A percentile compares a stretch with the other conserved stretches of the same genome.
These are phyloP conservation scores for Fraxinus cuspidata DNA, from an alignment of 257 asterid genomes.

Conservation along the genomic window DNA sequence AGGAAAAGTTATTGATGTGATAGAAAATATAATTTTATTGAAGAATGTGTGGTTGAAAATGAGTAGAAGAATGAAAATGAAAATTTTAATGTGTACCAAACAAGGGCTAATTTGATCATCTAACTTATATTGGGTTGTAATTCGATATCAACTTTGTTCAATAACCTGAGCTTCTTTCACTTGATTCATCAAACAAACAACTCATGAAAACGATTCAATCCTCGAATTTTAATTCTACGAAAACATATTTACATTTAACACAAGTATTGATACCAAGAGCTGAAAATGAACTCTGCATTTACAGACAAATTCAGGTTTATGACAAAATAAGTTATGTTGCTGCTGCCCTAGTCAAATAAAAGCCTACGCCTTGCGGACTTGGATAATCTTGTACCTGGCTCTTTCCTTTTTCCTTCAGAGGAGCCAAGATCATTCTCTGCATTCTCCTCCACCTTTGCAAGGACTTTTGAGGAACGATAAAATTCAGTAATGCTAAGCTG, in stretches of 20 bases:
- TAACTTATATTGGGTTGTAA: too few species aligned
- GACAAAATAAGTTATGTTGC: not conserved
- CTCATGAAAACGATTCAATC: not conserved
- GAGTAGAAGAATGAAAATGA: too few species aligned
- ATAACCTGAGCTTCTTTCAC: too few species aligned
- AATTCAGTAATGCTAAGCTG: conserved; percentile 77
- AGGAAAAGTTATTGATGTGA: too few species aligned
- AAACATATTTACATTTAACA: not conserved
- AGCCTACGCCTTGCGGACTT: conserved; percentile 85
- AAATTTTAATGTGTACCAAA: too few species aligned
- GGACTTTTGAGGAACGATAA: conserved; percentile 67
- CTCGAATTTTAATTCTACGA: not conserved
- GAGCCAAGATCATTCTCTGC: conserved; percentile 35
- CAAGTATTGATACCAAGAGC: not conserved
- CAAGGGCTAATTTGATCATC: too few species aligned
- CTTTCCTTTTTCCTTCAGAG: conserved; percentile 53
- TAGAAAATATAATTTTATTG: too few species aligned
- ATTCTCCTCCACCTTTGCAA: conserved; percentile 39
- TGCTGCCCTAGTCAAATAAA: conserved; percentile 47
- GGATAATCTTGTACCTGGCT: conserved; percentile 41
- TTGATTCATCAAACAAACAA: too few species aligned
- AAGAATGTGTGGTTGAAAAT: too few species aligned
- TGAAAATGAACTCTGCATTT: not conserved
- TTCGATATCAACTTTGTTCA: too few species aligned
- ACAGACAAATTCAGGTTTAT: not conserved